These are phyloP conservation scores for Dictyostelium firmibasis DNA, from an alignment of 78 protist genomes.

Conservation along the genomic window DNA sequence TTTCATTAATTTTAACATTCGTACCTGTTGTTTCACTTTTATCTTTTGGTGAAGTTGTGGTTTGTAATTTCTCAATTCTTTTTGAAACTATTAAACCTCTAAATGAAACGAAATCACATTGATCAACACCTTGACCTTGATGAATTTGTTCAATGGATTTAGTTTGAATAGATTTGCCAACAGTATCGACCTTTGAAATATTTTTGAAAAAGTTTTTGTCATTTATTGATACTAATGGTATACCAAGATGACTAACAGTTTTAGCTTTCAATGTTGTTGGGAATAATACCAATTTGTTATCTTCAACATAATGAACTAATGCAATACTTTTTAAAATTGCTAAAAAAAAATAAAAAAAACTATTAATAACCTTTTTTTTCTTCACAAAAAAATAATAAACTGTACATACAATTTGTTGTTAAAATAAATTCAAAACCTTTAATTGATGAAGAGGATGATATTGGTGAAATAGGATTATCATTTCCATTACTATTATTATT, in stretches of 20 bases:
- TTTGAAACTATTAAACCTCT: conserved; percentile 17
- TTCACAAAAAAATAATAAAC: background rate
- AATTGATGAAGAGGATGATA: background rate
- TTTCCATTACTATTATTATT: background rate
- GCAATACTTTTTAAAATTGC: conserved; percentile 4
- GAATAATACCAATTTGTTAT: background rate
- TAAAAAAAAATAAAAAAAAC: background rate
- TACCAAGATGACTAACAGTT: background rate
- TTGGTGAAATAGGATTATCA: background rate
- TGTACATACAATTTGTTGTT: background rate
- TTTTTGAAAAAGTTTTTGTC: background rate
- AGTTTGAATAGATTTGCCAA: background rate
- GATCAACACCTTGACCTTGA: background rate
- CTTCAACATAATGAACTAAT: background rate
- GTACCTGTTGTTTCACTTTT: background rate
- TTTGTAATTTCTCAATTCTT: background rate
- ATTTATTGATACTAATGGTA: background rate
- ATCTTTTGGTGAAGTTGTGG: background rate
- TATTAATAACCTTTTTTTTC: no score
- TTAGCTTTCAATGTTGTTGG: background rate
- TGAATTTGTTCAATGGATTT: background rate
- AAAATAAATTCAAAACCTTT: background rate
- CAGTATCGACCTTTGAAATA: background rate
- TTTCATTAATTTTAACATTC: background rate
- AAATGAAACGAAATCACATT: background rate